Base-by-base conservation (phyloP, 306 rosid genomes). In the Betula pendula region DNA sequence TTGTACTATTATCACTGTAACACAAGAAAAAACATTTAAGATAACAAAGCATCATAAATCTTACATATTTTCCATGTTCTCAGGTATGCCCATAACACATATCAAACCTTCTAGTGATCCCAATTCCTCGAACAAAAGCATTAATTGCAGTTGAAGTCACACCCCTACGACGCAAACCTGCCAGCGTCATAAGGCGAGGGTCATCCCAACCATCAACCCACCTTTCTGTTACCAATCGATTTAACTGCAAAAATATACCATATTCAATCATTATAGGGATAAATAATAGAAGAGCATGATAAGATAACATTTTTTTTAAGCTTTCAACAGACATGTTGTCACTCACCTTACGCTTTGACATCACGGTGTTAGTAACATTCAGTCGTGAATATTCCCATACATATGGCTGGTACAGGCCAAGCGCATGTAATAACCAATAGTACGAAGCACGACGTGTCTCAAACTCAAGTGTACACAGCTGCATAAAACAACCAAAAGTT, bases 201-300 rank as follows among this genome's bases (percentile, higher is more conserved):
- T 96, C 99, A 88, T 96, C 99, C 99, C 99, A 96, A 68, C 98
- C 96, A 75, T 96, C 96, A 71, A 96, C 98, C 98, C 97, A 89
- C 51, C 88, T 92, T 56, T 91, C 93, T 12, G 91, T 96, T 81
- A 96, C 99, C 35, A 96, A 77, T 40, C 90, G 87, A 84, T 96
- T 96, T 79, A 96, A 81, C 99, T 96, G 83, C 75, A 80, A 72
- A 80, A 81, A 78, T 59, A 82, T 53, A 69, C 22, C 71, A 80
- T 68, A 58, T 42, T 59, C 47, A 51, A 29, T 13, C 35, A 81
- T 83, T 74, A 71, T n/a, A 42, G 31, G 63, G 66, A 73, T 19
- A 55, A 38, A 20, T 38, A 71, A 56, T 38, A 48, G 31, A 63
- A n/a, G 70, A 49, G 52, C 50, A 81, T 43, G 19, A 62, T n/a